Conservation (phyloP, 2,329 filamentous ascomycete species). For the Thermothelomyces thermophilus region DNA sequence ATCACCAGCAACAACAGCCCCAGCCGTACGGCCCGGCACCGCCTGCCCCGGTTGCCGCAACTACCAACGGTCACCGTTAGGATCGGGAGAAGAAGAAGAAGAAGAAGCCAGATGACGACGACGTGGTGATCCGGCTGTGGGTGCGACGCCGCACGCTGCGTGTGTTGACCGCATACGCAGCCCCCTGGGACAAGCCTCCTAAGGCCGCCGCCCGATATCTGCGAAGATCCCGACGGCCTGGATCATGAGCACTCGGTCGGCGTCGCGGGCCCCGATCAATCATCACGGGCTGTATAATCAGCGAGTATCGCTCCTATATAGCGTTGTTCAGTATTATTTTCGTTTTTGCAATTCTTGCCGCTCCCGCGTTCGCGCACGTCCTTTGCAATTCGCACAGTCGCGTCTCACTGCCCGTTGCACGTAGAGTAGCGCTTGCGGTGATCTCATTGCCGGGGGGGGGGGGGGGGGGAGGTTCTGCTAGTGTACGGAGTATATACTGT, state of each 20-base stretch:
- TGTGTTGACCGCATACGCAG: too few species aligned
- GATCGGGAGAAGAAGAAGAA: not conserved
- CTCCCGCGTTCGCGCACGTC: not conserved
- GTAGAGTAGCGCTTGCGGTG: not conserved
- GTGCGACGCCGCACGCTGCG: too few species aligned
- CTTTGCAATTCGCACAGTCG: too few species aligned
- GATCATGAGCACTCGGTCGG: not conserved
- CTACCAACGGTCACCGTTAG: conserved; percentile 36
- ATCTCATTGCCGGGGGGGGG: not conserved
- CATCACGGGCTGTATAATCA: not conserved
- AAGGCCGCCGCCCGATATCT: not conserved
- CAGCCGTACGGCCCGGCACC: conserved; percentile 35
- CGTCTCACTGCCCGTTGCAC: too few species aligned
- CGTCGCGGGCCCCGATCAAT: not conserved
- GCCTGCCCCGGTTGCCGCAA: conserved; percentile 22
- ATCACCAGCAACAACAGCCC: conserved; percentile 28
- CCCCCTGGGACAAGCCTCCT: too few species aligned
- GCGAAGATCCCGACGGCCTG: not conserved
- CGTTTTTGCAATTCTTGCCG: not conserved
- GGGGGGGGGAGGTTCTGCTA: too few species aligned
- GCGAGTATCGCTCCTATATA: not conserved
- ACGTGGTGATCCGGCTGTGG: not conserved
- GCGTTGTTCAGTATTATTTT: not conserved
- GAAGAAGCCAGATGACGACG: not conserved
- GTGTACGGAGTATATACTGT: too few species aligned